These are phyloP conservation scores for Thielaviopsis euricoi DNA, from an alignment of 2,329 filamentous ascomycete genomes.

Conservation along the genomic window DNA sequence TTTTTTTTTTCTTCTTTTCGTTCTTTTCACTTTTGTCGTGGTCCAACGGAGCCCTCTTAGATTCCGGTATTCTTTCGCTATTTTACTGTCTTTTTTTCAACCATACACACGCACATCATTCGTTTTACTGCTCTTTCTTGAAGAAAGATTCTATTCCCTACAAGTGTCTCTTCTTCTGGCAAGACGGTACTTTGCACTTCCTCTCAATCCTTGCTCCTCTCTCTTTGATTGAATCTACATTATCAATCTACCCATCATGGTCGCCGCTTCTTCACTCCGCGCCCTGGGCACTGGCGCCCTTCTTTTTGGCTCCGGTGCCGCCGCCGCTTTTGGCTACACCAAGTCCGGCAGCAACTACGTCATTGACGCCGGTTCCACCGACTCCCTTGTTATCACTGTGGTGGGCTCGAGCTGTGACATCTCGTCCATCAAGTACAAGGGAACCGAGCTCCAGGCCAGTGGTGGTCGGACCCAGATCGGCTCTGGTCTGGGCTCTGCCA, in stretches of 20 bases:
- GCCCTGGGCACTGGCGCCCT: conserved; percentile 2
- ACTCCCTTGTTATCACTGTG: conserved; percentile 34
- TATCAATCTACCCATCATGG: conserved; percentile 4
- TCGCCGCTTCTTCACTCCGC: conserved; percentile 1
- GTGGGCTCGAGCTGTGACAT: conserved; percentile 42
- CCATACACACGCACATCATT: too few species aligned
- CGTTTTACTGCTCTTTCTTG: background rate
- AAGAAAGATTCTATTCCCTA: background rate
- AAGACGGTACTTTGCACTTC: background rate
- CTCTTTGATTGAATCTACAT: background rate
- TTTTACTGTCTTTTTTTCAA: background rate
- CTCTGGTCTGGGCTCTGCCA: conserved; percentile 41
- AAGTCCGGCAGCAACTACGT: conserved; percentile 25
- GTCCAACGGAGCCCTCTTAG: conserved; percentile 10
- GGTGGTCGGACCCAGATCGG: conserved; percentile 36
- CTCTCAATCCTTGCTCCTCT: too few species aligned
- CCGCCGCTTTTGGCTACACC: conserved; percentile 27
- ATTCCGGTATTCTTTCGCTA: conserved; percentile 2
- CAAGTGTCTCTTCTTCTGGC: conserved; percentile 1
- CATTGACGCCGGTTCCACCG: conserved; percentile 30
- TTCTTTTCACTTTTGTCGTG: conserved; percentile 3
- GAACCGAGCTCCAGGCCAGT: conserved; percentile 40
- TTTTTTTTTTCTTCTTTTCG: background rate
- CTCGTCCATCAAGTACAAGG: conserved; percentile 43
- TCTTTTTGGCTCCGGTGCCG: conserved; percentile 16